These are phyloP conservation scores for Eucalyptus erythrocorys DNA, from an alignment of 345 rosid genomes.

Conservation along the genomic window DNA sequence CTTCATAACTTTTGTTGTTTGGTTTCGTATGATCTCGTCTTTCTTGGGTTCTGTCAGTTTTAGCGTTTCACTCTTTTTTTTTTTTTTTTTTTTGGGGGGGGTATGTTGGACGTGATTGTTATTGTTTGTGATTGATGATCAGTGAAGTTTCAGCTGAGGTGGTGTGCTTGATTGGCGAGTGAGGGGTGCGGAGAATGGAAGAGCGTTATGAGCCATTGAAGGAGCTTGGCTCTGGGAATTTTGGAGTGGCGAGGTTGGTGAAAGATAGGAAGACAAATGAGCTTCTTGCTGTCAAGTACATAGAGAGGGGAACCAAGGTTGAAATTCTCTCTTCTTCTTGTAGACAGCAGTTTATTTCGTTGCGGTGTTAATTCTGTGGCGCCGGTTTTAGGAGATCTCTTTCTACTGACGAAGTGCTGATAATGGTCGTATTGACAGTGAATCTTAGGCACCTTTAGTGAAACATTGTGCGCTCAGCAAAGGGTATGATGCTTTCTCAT, in stretches of 20 bases:
- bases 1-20: not conserved
- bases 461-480: not conserved
- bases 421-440: not conserved
- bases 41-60: not conserved
- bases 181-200: conserved; percentile 18
- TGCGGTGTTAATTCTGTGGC: not conserved
- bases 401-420: not conserved
- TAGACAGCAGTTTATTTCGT: not conserved
- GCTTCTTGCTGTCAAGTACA: conserved; percentile 79
- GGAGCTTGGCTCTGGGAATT: conserved; percentile 80
- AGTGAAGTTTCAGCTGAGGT: not conserved
- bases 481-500: not conserved
- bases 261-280: conserved; percentile 65
- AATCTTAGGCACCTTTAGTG: not conserved
- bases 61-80: not conserved
- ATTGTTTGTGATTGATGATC: not conserved
- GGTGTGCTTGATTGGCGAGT: not conserved
- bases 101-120: not conserved
- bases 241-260: conserved; percentile 74
- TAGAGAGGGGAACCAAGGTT: conserved; percentile 71
- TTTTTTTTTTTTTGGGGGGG: not conserved
- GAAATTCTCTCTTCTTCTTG: not conserved
- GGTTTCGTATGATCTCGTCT: not conserved
- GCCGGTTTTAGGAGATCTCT: not conserved
- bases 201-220: conserved; percentile 61